These are phyloP conservation scores for Aspergillus persii DNA, from an alignment of 2,329 filamentous ascomycete species.

Conservation along the genomic window DNA sequence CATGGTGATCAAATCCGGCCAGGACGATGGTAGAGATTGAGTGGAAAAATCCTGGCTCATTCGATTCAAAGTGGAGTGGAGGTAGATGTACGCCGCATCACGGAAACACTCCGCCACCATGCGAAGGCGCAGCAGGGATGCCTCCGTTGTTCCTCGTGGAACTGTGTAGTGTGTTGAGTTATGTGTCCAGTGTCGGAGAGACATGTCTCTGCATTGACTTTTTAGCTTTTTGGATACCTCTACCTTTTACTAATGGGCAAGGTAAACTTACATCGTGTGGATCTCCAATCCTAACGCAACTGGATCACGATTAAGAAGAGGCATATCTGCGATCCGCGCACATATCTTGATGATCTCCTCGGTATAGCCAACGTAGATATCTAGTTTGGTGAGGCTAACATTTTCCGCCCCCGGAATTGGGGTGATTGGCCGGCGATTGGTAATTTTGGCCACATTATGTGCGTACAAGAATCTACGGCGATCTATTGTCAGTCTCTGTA, in stretches of 20 bases:
- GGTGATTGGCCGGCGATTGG: constrained; percentile 27
- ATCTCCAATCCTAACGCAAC: constrained; percentile 26
- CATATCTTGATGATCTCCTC: constrained; percentile 37
- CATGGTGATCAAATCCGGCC: constrained; percentile 22
- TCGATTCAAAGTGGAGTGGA: constrained; percentile 35
- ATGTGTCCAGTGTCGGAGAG: constrained; percentile 32
- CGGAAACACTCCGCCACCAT: constrained; percentile 39
- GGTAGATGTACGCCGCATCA: constrained; percentile 36
- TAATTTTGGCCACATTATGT: constrained; percentile 35
- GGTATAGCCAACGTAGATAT: constrained; percentile 40
- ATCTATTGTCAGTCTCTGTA: background rate
- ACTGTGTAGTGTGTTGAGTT: constrained; percentile 28
- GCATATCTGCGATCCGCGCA: constrained; percentile 32
- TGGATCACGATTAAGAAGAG: constrained; percentile 18
- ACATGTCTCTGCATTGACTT: constrained; percentile 26
- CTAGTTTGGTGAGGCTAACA: constrained; percentile 29
- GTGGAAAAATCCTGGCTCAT: constrained; percentile 16
- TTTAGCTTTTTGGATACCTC: background rate
- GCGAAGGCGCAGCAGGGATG: constrained; percentile 29
- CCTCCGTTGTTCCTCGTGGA: constrained; percentile 28
- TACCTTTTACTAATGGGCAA: background rate
- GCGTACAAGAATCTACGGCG: constrained; percentile 32
- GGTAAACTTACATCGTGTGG: constrained; percentile 27
- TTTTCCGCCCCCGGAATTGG: constrained; percentile 19
- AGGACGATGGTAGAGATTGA: background rate